Conservation (phyloP, 2,329 filamentous ascomycete species). For the Curvularia sp. region DNA sequence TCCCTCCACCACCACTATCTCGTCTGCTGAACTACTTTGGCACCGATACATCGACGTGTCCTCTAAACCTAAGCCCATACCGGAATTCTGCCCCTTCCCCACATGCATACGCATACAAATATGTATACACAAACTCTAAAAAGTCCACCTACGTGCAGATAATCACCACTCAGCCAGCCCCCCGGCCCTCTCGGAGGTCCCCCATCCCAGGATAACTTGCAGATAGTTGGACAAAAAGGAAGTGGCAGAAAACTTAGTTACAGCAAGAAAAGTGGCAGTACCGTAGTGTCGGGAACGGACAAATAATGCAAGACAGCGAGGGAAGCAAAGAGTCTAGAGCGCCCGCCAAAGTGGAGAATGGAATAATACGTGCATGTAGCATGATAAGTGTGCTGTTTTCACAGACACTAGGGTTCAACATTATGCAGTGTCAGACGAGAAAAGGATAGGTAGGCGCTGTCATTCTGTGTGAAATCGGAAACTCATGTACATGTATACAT, state of each 20-base stretch:
- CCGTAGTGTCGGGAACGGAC: neutral
- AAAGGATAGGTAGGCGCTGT: neutral
- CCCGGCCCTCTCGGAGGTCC: no score
- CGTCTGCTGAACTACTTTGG: neutral
- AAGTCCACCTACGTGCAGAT: neutral
- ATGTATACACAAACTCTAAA: neutral
- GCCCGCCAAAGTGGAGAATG: neutral
- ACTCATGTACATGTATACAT: no score
- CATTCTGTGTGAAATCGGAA: no score
- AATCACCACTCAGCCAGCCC: neutral
- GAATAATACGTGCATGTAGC: neutral
- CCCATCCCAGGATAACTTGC: neutral
- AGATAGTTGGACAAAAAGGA: neutral
- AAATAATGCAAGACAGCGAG: neutral
- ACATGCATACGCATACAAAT: neutral
- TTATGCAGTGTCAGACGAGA: conserved; percentile 1
- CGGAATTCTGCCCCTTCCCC: neutral
- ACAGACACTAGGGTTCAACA: neutral
- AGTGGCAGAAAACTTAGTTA: neutral
- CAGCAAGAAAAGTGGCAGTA: neutral
- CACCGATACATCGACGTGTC: neutral
- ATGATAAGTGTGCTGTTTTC: neutral
- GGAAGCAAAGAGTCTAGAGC: neutral
- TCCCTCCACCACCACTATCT: neutral
- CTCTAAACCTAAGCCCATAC: neutral